Conservation (phyloP, 2,329 filamentous ascomycete species). For the Colletotrichum kahawae region DNA sequence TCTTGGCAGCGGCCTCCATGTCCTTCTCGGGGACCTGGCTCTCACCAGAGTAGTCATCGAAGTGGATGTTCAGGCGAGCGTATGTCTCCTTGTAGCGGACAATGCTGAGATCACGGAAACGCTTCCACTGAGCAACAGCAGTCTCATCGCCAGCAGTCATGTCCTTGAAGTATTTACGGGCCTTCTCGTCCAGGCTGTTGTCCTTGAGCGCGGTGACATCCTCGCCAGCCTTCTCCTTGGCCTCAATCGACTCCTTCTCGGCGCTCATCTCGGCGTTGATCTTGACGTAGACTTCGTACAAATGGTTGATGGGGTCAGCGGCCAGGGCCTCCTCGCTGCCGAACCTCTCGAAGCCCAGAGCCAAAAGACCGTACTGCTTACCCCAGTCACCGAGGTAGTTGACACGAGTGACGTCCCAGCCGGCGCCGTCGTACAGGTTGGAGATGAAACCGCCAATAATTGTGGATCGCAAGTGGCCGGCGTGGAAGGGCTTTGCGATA, state of each 20-base stretch:
- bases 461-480: constrained; percentile 77
- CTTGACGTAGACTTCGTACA: constrained; percentile 82
- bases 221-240: constrained; percentile 57
- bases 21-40: constrained; percentile 71
- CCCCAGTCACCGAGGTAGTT: constrained; percentile 86
- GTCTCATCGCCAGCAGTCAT: constrained; percentile 71
- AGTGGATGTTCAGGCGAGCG: constrained; percentile 72
- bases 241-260: constrained; percentile 71
- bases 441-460: constrained; percentile 81
- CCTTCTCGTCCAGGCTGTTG: constrained; percentile 73
- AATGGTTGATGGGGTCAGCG: constrained; percentile 79
- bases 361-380: constrained; percentile 76
- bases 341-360: constrained; percentile 76
- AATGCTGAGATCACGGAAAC: constrained; percentile 72
- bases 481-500: constrained; percentile 85
- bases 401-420: constrained; percentile 76
- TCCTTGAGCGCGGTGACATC: constrained; percentile 55
- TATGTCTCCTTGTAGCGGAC: constrained; percentile 71
- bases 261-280: constrained; percentile 72
- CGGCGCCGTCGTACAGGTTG: constrained; percentile 72
- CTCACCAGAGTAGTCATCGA: constrained; percentile 78
- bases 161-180: constrained; percentile 73
- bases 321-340: constrained; percentile 74
- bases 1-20: constrained; percentile 68
- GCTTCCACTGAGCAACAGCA: constrained; percentile 67